Evolutionary conservation across 2,329 filamentous ascomycete species (phyloP).

Genomic region (Trichoderma sp.): DNA sequence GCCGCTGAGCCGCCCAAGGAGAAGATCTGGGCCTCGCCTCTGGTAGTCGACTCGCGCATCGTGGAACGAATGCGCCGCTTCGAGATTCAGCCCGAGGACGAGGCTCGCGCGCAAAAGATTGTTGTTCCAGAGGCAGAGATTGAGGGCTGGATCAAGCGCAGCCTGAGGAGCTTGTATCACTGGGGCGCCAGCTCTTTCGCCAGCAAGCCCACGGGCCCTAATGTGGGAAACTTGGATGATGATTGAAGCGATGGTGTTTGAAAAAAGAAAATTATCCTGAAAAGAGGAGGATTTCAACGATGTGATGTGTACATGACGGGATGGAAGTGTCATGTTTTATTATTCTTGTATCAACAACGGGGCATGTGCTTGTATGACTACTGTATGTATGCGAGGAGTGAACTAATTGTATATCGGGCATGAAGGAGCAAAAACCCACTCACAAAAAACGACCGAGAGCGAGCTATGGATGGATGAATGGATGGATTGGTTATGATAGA

Average conservation of each 20-base stretch:
- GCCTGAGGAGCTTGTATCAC: constrained; percentile 53
- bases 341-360: background rate
- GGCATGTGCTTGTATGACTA: background rate
- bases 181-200: constrained; percentile 50
- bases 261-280: background rate
- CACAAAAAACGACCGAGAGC: background rate
- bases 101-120: constrained; percentile 64
- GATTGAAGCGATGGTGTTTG: constrained; percentile 28
- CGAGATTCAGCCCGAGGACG: constrained; percentile 67
- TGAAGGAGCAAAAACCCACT: background rate
- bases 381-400: background rate
- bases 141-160: constrained; percentile 68
- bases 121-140: constrained; percentile 67
- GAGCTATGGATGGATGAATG: background rate
- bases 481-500: constrained; percentile 3
- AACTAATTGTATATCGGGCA: background rate
- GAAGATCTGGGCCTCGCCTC: constrained; percentile 71
- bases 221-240: constrained; percentile 44
- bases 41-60: constrained; percentile 77
- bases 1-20: constrained; percentile 54
- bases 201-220: constrained; percentile 43
- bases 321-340: background rate
- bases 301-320: too few species aligned
- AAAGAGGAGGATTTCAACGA: background rate
- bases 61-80: constrained; percentile 79